Base-by-base conservation (phyloP, 352 stramenopile species). In the Labyrinthula sp. region DNA sequence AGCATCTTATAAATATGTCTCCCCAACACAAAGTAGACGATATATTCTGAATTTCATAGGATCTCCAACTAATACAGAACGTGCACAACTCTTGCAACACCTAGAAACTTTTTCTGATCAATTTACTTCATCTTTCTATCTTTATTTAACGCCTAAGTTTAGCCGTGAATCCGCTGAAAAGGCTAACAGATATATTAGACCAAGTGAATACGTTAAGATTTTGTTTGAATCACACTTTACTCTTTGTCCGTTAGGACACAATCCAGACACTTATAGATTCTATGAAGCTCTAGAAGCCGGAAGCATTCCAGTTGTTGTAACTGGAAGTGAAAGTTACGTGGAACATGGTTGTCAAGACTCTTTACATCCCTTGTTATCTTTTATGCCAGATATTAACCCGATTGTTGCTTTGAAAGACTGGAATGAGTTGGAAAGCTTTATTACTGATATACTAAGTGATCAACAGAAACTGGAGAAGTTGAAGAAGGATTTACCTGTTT, bases 361-460 rank as follows among this genome's bases (percentile, higher is more conserved):
- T 10, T 45, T 68, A 2, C n/a, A 52, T 26, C 52, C 59, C 9
- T 56, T 55, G 47, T 43, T 48, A 10, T 28, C 47, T 24, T n/a
- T n/a, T n/a, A n/a, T n/a, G n/a, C n/a, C n/a, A n/a, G 28, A 15
- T 9, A 35, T 31, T 5, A 30, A 52, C 17, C 58, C 58, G 6
- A 40, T 67, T 21, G 21, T 67, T 1, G 28, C 62, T 1, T 18
- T 67, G 2, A 29, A 58, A 22, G 40, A 38, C 12, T 67, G 61
- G 61, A 39, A 30, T 12, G 58, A 63, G 25, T 33, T 65, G 14
- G 46, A 54, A 25, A 17, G 36, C n/a, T 57, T 41, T 2, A n/a
- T 67, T 20, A 40, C 54, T 27, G 29, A 22, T 15, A 30, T 65
- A 7, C 1, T 59, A 21, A 24, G 43, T 35, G 45, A 56, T 38